These are phyloP conservation scores for Dryas alaskensis DNA, from an alignment of 306 rosid genomes.

Conservation along the genomic window DNA sequence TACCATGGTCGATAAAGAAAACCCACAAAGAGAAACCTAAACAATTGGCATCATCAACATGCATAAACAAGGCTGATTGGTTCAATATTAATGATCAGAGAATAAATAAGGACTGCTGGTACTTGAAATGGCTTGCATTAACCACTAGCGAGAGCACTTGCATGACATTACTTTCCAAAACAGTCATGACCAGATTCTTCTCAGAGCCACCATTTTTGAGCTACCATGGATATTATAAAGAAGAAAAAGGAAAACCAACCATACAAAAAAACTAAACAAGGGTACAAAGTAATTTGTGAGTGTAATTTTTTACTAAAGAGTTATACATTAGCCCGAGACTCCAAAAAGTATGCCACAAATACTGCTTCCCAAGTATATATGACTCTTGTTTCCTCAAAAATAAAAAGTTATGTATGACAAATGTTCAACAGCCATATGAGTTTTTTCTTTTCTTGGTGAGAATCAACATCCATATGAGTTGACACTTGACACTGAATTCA, in stretches of 20 bases:
- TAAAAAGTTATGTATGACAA: neutral
- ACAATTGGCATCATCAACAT: neutral
- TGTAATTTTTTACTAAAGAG: neutral
- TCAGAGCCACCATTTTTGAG: neutral
- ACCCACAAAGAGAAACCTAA: conserved; percentile 1
- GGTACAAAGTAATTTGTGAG: neutral
- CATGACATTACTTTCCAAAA: neutral
- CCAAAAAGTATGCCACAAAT: neutral
- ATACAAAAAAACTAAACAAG: neutral
- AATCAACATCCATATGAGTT: neutral
- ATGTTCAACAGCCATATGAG: neutral
- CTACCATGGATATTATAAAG: neutral
- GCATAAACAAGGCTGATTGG: neutral
- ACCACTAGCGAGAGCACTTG: neutral
- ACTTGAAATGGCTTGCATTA: neutral
- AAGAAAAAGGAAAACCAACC: neutral
- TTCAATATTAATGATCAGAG: neutral
- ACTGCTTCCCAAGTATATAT: neutral
- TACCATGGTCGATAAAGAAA: neutral
- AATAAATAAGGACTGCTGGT: neutral
- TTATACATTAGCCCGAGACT: neutral
- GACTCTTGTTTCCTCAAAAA: neutral
- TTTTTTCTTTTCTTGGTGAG: neutral
- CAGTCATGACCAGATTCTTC: neutral
- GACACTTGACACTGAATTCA: neutral